Base-by-base conservation (phyloP, 345 rosid genomes). In the Kernera saxatilis region DNA sequence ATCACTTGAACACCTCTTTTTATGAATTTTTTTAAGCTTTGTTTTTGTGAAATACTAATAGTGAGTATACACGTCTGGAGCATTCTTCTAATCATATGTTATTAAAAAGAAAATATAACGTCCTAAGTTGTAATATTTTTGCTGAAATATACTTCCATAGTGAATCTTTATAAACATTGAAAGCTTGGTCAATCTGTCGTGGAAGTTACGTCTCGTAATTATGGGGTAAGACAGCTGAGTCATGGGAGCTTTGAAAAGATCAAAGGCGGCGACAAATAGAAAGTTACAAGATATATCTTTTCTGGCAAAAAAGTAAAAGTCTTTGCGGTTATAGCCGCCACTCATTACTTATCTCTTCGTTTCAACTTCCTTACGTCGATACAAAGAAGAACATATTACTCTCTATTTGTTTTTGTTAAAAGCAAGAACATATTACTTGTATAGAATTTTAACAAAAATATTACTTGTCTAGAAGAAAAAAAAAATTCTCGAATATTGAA, bases 221-320 rank as follows among this genome's bases (percentile, higher is more conserved):
- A 19, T 43, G 12, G 19, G 51, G 3, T 27, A 41, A 29, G 30
- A 53, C 63, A 26, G 53, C 63, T 41, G 54, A n/a, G 44, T 55
- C 35, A 44, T 0, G 11, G 3, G 33, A 55, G 35, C n/a, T 43
- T 68, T 56, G 36, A 56, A 69, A 35, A 23, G 18, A 57, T 69
- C 57, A 46, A 46, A 60, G 13, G 57, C 13, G 39, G 66, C 54
- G 74, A 58, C 74, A 58, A 70, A 35, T 23, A 46, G 39, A 58
- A 57, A 46, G 3, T 46, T 70, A 70, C 74, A 70, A 58, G 58
- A 46, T 15, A 11, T 33, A 6, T 23, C 27, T 33, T 39, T 44
- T 22, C 18, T 22, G 27, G 9, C 19, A 19, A 29, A 19, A 29
- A 4, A 18, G 15, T 12, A 19, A 19, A 23, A 66, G 59, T 12